These are phyloP conservation scores for Exophiala sp. DNA, from an alignment of 2,329 filamentous ascomycete genomes.

Conservation along the genomic window DNA sequence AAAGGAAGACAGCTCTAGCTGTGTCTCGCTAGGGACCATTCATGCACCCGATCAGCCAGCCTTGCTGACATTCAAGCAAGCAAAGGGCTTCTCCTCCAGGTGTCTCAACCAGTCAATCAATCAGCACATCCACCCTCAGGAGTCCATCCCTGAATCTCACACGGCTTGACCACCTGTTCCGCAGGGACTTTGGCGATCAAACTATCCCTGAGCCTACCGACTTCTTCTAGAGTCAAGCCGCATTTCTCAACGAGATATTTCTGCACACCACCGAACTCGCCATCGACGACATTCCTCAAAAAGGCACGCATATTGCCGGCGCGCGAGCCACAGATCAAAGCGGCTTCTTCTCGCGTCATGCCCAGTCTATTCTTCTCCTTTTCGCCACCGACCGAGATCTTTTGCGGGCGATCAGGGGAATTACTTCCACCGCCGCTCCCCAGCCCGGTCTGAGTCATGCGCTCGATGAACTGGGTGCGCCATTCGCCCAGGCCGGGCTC, in stretches of 20 bases:
- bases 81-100: not conserved
- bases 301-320: constrained; percentile 28
- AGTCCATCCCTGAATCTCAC: constrained; percentile 23
- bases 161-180: constrained; percentile 10
- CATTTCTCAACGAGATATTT: constrained; percentile 23
- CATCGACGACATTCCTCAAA: constrained; percentile 23
- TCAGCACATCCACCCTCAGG: constrained; percentile 25
- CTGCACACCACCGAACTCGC: constrained; percentile 27
- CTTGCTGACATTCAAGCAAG: no score
- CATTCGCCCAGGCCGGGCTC: constrained; percentile 50
- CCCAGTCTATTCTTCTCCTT: constrained; percentile 4
- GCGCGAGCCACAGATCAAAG: constrained; percentile 24
- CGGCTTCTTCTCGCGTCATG: constrained; percentile 25
- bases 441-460: constrained; percentile 21
- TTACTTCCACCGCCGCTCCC: constrained; percentile 15
- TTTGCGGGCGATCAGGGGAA: not conserved
- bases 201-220: constrained; percentile 18
- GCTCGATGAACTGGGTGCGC: constrained; percentile 26
- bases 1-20: no score
- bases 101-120: not conserved
- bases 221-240: constrained; percentile 24
- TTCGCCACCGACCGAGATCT: not conserved
- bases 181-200: constrained; percentile 20
- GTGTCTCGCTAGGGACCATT: no score
- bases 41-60: no score